Evolutionary conservation across 2,329 filamentous ascomycete species (phyloP).

Genomic region (Microdochium bolleyi): DNA sequence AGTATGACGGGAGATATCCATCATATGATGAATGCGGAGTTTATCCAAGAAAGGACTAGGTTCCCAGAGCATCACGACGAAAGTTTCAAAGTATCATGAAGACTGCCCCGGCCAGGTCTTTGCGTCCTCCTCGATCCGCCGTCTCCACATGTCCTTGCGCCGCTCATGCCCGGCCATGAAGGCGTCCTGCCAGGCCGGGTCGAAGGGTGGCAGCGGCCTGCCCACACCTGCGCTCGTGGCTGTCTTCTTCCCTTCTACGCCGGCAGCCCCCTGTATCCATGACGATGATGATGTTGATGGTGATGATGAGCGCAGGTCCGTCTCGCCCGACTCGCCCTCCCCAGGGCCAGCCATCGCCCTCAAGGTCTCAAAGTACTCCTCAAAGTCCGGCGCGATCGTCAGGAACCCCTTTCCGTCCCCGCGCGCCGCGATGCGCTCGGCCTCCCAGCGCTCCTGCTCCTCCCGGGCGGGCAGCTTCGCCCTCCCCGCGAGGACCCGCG

Average conservation of each 20-base stretch:
- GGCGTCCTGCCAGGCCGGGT: constrained; percentile 34
- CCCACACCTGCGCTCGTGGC: background rate
- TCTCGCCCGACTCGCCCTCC: constrained; percentile 20
- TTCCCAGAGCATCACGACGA: too few relatives aligned
- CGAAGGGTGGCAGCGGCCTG: constrained; percentile 29
- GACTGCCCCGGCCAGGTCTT: background rate
- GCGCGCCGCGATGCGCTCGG: constrained; percentile 38
- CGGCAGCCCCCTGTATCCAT: background rate
- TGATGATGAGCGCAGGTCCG: background rate
- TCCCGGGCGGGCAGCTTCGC: constrained; percentile 36
- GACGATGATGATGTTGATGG: background rate
- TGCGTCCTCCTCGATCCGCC: constrained; percentile 32
- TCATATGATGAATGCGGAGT: too few relatives aligned
- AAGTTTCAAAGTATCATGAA: background rate
- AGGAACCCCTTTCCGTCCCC: constrained; percentile 52
- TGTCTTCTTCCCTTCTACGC: background rate
- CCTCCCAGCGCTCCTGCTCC: constrained; percentile 49
- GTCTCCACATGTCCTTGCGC: constrained; percentile 50
- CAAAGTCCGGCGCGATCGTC: constrained; percentile 52
- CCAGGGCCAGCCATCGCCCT: constrained; percentile 39
- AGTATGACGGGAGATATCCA: too few relatives aligned
- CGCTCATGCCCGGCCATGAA: constrained; percentile 48
- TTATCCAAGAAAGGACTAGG: too few relatives aligned
- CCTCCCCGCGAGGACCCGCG: constrained; percentile 48
- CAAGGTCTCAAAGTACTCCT: constrained; percentile 55